phyloP scores from a whole-genome alignment of 129 eudicot species.

The Lactuca sativa region DNA sequence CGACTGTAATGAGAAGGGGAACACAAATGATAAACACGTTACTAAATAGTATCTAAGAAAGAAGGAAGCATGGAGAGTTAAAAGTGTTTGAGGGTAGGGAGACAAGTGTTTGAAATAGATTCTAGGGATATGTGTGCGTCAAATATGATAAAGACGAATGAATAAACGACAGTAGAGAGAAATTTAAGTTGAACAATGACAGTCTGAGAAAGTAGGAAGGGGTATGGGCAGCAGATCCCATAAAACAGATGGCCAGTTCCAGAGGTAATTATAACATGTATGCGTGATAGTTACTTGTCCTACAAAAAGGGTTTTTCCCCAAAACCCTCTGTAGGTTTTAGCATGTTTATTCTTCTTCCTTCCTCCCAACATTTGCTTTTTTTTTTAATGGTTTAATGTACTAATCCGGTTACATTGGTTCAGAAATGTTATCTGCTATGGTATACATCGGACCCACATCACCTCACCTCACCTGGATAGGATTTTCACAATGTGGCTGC shows the following conservation, averaged over 20 bases:
- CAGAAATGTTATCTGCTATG: neutral
- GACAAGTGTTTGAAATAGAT: constrained; percentile 6
- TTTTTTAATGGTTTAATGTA: neutral
- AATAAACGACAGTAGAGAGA: neutral
- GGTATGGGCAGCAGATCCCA: constrained; percentile 4
- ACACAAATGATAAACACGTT: neutral
- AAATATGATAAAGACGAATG: neutral
- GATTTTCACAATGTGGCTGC: neutral
- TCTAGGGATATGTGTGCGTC: neutral
- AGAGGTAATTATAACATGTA: neutral
- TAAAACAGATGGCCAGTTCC: neutral
- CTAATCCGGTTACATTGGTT: neutral
- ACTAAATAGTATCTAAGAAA: neutral
- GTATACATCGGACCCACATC: neutral
- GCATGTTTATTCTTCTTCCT: neutral
- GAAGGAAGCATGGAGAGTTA: neutral
- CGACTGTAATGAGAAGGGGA: neutral
- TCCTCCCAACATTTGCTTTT: neutral
- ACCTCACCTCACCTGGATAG: neutral
- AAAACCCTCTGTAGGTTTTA: neutral
- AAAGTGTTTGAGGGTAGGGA: neutral
- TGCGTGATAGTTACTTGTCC: constrained; percentile 3
- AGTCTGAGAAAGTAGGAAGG: neutral
- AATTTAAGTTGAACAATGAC: constrained; percentile 2
- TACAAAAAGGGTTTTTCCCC: neutral